Evolutionary conservation across 345 rosid species (phyloP).

Genomic region (Combretum micranthum): DNA sequence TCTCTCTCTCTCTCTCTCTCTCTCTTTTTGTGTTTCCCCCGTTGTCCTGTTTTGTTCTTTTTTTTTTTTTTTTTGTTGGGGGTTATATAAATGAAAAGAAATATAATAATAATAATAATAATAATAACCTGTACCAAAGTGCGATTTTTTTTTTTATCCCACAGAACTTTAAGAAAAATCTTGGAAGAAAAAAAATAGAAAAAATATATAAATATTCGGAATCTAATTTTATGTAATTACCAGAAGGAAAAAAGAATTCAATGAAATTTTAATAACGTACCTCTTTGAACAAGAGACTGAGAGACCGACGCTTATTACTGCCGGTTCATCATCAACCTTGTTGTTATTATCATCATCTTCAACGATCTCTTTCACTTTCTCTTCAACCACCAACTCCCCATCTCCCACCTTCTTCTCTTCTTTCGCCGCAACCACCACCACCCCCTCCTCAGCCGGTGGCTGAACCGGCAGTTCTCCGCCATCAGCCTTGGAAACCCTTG

Average conservation of each 20-base stretch:
- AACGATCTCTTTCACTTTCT: constrained; percentile 14
- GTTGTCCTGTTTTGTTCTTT: background rate
- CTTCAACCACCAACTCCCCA: constrained; percentile 17
- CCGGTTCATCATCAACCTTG: constrained; percentile 2
- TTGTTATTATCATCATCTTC: background rate
- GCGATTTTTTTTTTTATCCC: no score
- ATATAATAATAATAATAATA: no score
- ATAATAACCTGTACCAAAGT: no score
- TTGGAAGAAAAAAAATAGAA: no score
- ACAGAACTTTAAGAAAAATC: no score
- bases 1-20: background rate
- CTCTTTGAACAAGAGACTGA: constrained; percentile 5
- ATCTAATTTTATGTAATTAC: no score
- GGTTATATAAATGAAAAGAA: no score
- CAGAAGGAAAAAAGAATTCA: no score
- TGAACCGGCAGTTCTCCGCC: constrained; percentile 16
- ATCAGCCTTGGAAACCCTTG: constrained; percentile 33
- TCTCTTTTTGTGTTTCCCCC: background rate
- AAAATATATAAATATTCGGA: no score
- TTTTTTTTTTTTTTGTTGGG: no score
- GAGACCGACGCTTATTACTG: background rate
- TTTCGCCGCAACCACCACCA: constrained; percentile 8
- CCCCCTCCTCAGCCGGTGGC: constrained; percentile 9
- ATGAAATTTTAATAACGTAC: background rate
- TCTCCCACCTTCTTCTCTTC: constrained; percentile 11